phyloP scores from a whole-genome alignment of 306 rosid genomes.

The Nissolia schottii region DNA sequence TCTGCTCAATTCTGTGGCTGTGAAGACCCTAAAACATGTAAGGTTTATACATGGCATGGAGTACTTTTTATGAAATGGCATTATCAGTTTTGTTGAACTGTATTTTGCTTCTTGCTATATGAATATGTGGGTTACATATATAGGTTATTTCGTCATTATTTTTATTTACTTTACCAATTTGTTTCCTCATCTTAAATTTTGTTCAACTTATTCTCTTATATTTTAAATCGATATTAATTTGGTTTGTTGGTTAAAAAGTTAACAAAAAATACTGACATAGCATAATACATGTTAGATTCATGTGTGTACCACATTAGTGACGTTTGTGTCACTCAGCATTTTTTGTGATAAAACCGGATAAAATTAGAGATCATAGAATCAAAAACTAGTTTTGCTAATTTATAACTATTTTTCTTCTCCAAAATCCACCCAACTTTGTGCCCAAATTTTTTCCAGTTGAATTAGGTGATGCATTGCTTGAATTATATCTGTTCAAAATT shows the following conservation, averaged over 20 bases:
- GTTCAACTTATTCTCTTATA: no score
- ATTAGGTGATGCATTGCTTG: background rate
- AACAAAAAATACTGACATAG: no score
- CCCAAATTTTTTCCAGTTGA: background rate
- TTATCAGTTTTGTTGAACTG: background rate
- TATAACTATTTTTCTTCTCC: background rate
- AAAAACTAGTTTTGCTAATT: no score
- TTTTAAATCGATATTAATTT: no score
- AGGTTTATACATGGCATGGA: background rate
- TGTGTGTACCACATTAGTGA: no score
- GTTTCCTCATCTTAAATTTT: no score
- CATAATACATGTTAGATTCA: no score
- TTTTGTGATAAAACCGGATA: no score
- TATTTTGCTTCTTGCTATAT: background rate
- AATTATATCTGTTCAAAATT: background rate
- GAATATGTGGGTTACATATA: background rate
- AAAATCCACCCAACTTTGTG: background rate
- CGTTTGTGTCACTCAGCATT: no score
- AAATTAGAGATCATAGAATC: background rate
- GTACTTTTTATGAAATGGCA: background rate
- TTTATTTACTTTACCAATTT: no score
- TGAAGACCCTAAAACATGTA: slow-evolving; percentile 35
- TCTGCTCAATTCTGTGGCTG: slow-evolving; percentile 29
- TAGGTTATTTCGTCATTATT: no score
- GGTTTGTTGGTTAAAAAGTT: no score